These are phyloP conservation scores for Schoenoplectus tabernaemontani DNA, from an alignment of 202 grass and related monocot genomes.

Conservation along the genomic window DNA sequence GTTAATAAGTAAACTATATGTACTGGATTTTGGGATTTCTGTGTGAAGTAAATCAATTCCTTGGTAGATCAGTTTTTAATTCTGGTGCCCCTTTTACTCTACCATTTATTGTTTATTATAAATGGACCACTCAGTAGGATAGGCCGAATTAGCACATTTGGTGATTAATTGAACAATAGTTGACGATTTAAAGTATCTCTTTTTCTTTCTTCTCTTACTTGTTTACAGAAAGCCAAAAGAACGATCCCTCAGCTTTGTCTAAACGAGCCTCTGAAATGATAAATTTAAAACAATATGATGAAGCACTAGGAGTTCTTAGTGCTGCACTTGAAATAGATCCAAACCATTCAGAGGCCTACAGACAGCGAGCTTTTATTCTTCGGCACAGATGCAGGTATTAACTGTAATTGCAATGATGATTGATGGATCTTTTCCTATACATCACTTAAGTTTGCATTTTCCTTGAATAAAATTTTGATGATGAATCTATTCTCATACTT, in stretches of 20 bases:
- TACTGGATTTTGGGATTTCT: not conserved
- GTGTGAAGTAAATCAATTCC: not conserved
- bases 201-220: no score
- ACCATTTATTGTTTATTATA: no score
- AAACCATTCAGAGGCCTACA: constrained; percentile 74
- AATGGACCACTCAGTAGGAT: not conserved
- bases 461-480: not conserved
- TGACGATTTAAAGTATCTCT: not conserved
- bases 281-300: constrained; percentile 60
- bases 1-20: not conserved
- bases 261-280: constrained; percentile 74
- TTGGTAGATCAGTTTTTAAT: not conserved
- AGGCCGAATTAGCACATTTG: no score
- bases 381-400: constrained; percentile 69
- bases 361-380: constrained; percentile 55
- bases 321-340: constrained; percentile 66
- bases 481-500: constrained; percentile 21
- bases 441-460: no score
- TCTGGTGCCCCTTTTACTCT: no score
- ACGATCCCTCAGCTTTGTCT: constrained; percentile 57
- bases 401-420: not conserved
- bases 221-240: constrained; percentile 45
- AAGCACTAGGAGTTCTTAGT: constrained; percentile 62
- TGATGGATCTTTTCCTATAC: no score
- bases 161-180: not conserved